phyloP scores from a whole-genome alignment of 495 filamentous ascomycete species.

The Penicillium argentinense region DNA sequence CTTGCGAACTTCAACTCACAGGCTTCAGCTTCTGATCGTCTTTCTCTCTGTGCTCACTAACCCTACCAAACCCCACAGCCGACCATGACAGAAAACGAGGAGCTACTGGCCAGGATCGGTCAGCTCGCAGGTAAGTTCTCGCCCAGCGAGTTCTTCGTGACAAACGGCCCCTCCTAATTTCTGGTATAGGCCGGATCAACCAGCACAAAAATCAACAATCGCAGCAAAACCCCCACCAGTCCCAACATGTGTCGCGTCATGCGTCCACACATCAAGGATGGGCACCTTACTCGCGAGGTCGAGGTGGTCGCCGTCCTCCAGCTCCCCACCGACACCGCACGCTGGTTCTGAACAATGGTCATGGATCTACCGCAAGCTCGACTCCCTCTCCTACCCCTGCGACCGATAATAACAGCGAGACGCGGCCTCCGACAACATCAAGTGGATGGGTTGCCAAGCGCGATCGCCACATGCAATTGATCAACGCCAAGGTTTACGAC shows the following conservation, averaged over 20 bases:
- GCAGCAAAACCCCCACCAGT: slow-evolving; percentile 25
- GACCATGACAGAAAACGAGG: slow-evolving; percentile 70
- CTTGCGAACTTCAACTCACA: not conserved
- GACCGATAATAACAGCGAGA: slow-evolving; percentile 34
- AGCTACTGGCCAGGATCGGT: slow-evolving; percentile 72
- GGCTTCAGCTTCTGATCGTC: not conserved
- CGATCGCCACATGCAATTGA: slow-evolving; percentile 85
- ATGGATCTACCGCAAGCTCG: slow-evolving; percentile 19
- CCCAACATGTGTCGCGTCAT: slow-evolving; percentile 40
- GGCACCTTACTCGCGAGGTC: slow-evolving; percentile 47
- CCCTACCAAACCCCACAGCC: slow-evolving; percentile 3
- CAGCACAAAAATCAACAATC: slow-evolving; percentile 68
- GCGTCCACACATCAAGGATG: slow-evolving; percentile 46
- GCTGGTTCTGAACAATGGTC: slow-evolving; percentile 66
- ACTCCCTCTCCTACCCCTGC: slow-evolving; percentile 37
- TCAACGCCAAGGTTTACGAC: slow-evolving; percentile 81
- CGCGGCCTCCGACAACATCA: slow-evolving; percentile 26
- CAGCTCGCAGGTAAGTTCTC: slow-evolving; percentile 65
- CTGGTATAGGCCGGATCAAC: slow-evolving; percentile 71
- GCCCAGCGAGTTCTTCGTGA: too few relatives aligned
- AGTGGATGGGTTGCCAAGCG: slow-evolving; percentile 72
- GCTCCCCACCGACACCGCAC: slow-evolving; percentile 66
- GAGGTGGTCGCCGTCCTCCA: slow-evolving; percentile 41
- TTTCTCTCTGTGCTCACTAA: slow-evolving; percentile 8
- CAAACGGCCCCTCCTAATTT: too few relatives aligned